Base-by-base conservation (phyloP, 805 yeast genomes). In the Nakazawaea molendinolei region DNA sequence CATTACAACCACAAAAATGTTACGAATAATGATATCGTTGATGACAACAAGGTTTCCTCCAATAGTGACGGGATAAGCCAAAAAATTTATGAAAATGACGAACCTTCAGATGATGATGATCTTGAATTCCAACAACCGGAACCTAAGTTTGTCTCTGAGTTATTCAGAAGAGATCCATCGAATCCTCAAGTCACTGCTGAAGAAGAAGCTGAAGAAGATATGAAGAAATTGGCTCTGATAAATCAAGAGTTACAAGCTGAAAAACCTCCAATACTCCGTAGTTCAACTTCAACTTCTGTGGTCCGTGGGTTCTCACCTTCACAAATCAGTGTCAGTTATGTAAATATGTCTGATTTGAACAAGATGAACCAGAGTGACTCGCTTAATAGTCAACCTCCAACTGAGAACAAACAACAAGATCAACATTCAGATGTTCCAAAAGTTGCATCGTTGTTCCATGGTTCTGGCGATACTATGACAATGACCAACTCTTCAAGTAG, bases 271-370 rank as follows among this genome's bases (percentile, higher is more conserved):
- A 26, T 33, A 36, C 16, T 30, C 12, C 18, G 40, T 18, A 10
- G 34, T n/a, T 30, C 23, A n/a, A 36, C 39, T 8, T 45, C 49
- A 3, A 41, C 45, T 6, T 43, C 47, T 1, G 26, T 45, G 8
- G 44, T 40, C 5, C 33, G 45, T 19, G 45, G 44, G 17, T 33
- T 39, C 31, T 37, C 44, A 4, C 44, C 46, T 29, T 27, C 43
- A 10, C 31, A 40, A 28, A 33, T 38, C 2, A 41, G 43, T 9
- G 37, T 46, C 8, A 49, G 40, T 29, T 21, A 31, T 29, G 10
- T 21, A 10, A 36, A 25, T 23, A 25, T 33, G 13, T 13, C 5
- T n/a, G 19, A 33, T n/a, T 13, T 26, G 25, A 25, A 25, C n/a
- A n/a, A n/a, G n/a, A 19, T 25, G 3, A 27, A 27, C 9, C 9